Evolutionary conservation across 495 filamentous ascomycete species (phyloP), one percentile per base, ranked within the genome.

Genomic region (Penicillium riverlandense): DNA sequence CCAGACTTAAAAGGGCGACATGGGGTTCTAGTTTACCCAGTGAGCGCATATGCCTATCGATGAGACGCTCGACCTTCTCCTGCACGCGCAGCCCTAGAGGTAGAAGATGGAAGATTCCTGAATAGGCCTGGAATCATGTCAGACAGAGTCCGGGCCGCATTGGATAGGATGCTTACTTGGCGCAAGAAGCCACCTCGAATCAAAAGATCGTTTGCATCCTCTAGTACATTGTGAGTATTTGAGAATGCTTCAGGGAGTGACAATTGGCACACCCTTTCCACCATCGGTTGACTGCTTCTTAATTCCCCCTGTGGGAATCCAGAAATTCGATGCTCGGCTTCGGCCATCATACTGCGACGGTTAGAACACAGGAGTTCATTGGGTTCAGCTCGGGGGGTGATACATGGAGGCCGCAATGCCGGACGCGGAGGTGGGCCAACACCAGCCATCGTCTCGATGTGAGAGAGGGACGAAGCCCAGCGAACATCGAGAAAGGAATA

Each of bases 41-140:
- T 43, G 68, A 70, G 27, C 72, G 69, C 92, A 98, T 97, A 58
- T 96, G 82, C 58, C 85, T 88, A 47, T 94, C 90, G 59, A 98
- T 85, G 4, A 96, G 68, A 5, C 61, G 60, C 53, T 96, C 88
- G 27, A 97, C 60, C 59, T 97, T 98, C 38, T 88, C 80, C 56
- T 96, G 90, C 0, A 97, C 88, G 29, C 88, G 74, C 31, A 87
- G 72, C 3, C 92, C 92, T n/a, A 98, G 70, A 1, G 92, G 92
- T 8, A 98, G 72, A 55, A 96, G 75, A 61, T 98, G 94, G 60
- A 96, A 97, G 30, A 98, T 77, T 6, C 92, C 94, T 4, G 91
- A 78, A 51, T 95, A 81, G 33, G 88, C 84, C 80, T 90, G 34
- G 22, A 11, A 12, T 46, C 11, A 30, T 38, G 7, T 3, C n/a